Conservation (phyloP, 2,329 filamentous ascomycete species). For the Penicillium fuscoglaucum region DNA sequence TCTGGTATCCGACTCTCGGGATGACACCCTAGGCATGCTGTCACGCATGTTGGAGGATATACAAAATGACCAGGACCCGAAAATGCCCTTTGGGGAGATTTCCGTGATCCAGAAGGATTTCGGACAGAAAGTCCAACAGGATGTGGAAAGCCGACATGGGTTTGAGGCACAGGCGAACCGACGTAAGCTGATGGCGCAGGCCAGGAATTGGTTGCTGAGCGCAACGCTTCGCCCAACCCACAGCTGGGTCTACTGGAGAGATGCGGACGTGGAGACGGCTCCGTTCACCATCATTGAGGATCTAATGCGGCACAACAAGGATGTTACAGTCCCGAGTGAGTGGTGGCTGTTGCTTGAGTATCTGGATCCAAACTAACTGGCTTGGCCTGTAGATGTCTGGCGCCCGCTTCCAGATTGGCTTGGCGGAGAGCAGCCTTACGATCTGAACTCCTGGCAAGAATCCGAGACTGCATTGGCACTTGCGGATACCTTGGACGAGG, state of each 20-base stretch:
- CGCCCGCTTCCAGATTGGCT: constrained; percentile 98
- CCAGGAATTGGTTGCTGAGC: constrained; percentile 93
- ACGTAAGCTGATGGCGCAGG: constrained; percentile 96
- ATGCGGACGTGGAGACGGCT: constrained; percentile 96
- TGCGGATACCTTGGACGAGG: constrained; percentile 92
- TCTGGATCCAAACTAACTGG: constrained; percentile 20
- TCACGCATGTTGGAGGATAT: constrained; percentile 73
- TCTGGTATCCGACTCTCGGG: constrained; percentile 94
- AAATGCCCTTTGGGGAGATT: constrained; percentile 88
- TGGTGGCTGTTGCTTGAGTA: constrained; percentile 26
- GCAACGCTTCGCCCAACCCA: constrained; percentile 91
- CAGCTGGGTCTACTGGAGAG: constrained; percentile 99
- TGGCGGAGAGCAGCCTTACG: constrained; percentile 95
- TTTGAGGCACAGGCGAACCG: constrained; percentile 93
- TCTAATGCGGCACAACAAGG: constrained; percentile 97
- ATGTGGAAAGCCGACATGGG: constrained; percentile 94
- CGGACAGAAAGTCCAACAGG: constrained; percentile 94
- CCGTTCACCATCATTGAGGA: constrained; percentile 96
- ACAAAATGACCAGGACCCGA: constrained; percentile 75
- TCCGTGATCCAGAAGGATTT: constrained; percentile 99
- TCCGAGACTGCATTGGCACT: constrained; percentile 93
- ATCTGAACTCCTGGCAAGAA: constrained; percentile 98
- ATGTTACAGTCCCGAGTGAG: constrained; percentile 97
- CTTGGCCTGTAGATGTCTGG: constrained; percentile 73
- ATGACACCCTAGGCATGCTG: constrained; percentile 77